Conservation (phyloP, 805 yeast species). For the Cyberlindnera misumaiensis region DNA sequence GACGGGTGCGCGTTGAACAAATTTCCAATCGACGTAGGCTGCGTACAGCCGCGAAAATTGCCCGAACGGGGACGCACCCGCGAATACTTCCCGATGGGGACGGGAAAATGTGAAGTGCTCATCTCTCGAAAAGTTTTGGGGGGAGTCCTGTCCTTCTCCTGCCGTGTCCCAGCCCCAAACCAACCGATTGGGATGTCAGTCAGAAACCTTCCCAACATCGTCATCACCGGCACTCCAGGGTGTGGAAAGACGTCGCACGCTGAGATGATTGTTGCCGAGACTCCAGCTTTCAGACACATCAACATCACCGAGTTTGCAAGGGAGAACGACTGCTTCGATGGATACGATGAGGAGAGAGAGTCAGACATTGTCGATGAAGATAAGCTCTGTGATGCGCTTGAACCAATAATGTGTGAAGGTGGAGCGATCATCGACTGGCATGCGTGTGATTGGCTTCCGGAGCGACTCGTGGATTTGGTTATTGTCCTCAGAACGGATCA, state of each 20-base stretch:
- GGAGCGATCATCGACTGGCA: constrained; percentile 96
- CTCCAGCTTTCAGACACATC: constrained; percentile 42
- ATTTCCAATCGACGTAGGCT: too few relatives aligned
- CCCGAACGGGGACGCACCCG: too few relatives aligned
- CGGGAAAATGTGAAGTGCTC: too few relatives aligned
- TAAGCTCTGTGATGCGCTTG: constrained; percentile 71
- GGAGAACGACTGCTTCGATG: constrained; percentile 67
- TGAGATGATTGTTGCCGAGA: constrained; percentile 46
- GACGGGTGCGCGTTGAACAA: too few relatives aligned
- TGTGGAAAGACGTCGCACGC: constrained; percentile 80
- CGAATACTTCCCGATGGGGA: too few relatives aligned
- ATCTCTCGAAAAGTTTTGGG: too few relatives aligned
- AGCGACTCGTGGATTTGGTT: constrained; percentile 84
- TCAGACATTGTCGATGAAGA: constrained; percentile 92
- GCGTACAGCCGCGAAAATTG: too few relatives aligned
- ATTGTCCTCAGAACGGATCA: constrained; percentile 82
- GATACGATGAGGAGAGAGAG: constrained; percentile 80
- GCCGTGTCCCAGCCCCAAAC: too few relatives aligned
- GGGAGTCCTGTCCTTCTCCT: not conserved
- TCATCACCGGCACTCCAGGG: constrained; percentile 95
- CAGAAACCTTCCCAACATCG: constrained; percentile 53
- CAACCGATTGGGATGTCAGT: constrained; percentile 13
- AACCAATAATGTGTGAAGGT: constrained; percentile 74
- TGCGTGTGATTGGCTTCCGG: constrained; percentile 93
- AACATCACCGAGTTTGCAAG: constrained; percentile 80